A percentile compares a stretch with the other conserved stretches of the same genome.
phyloP scores from a whole-genome alignment of 2,329 filamentous ascomycete species.

The Sporothrix pseudoabietina region DNA sequence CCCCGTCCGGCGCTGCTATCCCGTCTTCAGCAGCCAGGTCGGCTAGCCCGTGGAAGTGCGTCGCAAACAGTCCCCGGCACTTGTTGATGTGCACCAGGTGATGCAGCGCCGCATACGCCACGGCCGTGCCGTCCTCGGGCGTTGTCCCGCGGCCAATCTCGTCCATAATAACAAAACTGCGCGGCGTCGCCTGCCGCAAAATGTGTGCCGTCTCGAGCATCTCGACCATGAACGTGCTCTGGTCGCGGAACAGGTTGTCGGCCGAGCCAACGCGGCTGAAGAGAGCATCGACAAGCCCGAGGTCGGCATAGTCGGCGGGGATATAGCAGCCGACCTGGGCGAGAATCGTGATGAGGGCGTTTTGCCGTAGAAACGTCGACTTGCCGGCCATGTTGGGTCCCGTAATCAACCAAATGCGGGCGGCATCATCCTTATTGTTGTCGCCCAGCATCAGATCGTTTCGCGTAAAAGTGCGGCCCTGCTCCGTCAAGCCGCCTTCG shows the following conservation, averaged over 20 bases:
- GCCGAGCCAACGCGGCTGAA: constrained; percentile 93
- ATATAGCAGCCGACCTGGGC: constrained; percentile 93
- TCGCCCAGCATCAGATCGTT: constrained; percentile 65
- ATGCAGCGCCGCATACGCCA: constrained; percentile 84
- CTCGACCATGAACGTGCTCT: constrained; percentile 99
- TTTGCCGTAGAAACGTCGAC: constrained; percentile 92
- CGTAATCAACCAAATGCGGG: constrained; percentile 68
- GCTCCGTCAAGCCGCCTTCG: constrained; percentile 75
- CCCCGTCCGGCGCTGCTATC: constrained; percentile 43
- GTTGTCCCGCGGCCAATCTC: constrained; percentile 95
- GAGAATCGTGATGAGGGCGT: constrained; percentile 89
- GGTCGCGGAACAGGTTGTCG: constrained; percentile 90
- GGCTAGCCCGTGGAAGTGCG: constrained; percentile 85
- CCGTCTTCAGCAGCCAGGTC: constrained; percentile 67
- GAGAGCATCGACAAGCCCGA: constrained; percentile 93
- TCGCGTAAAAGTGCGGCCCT: constrained; percentile 64
- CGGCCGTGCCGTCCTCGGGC: constrained; percentile 84
- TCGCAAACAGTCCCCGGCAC: constrained; percentile 85
- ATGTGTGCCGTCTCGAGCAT: constrained; percentile 97
- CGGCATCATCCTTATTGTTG: constrained; percentile 56
- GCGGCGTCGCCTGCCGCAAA: constrained; percentile 76
- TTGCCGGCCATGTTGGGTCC: constrained; percentile 99
- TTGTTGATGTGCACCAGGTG: constrained; percentile 78
- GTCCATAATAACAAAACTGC: constrained; percentile 96
- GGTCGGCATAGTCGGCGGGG: constrained; percentile 79